Conservation (phyloP, 495 filamentous ascomycete species). For the Pyrenula massariospora region DNA sequence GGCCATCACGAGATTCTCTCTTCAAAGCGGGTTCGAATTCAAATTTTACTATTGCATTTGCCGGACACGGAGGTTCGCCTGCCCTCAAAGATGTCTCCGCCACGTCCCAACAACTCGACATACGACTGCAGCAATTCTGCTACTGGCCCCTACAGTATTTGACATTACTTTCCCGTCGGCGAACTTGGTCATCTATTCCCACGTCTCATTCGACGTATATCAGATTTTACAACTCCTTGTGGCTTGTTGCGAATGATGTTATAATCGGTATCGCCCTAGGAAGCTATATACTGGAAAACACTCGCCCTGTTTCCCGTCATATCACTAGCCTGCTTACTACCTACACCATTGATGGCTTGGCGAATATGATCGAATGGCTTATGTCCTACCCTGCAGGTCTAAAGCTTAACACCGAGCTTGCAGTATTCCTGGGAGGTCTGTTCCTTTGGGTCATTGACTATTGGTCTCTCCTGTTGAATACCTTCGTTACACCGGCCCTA, state of each 20-base stretch:
- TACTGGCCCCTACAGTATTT: conserved; percentile 98
- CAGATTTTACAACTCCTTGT: conserved; percentile 96
- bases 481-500: conserved; percentile 50
- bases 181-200: conserved; percentile 91
- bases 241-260: conserved; percentile 97
- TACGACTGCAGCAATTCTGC: conserved; percentile 94
- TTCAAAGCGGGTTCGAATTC: neutral
- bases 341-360: conserved; percentile 84
- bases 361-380: conserved; percentile 85
- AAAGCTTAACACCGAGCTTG: conserved; percentile 93
- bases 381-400: conserved; percentile 97
- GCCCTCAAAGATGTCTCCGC: conserved; percentile 93
- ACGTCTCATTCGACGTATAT: conserved; percentile 97
- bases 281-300: conserved; percentile 94
- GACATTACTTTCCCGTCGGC: conserved; percentile 74
- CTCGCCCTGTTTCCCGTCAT: conserved; percentile 69
- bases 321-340: conserved; percentile 65
- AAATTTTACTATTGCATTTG: too few species aligned
- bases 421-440: conserved; percentile 81
- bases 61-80: conserved; percentile 36
- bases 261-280: conserved; percentile 97
- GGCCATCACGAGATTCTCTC: conserved; percentile 32
- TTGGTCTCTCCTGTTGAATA: conserved; percentile 39
- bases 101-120: conserved; percentile 97
- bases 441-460: conserved; percentile 98